Conservation (phyloP, 2,329 filamentous ascomycete genomes). For the Cercospora berteroae region DNA sequence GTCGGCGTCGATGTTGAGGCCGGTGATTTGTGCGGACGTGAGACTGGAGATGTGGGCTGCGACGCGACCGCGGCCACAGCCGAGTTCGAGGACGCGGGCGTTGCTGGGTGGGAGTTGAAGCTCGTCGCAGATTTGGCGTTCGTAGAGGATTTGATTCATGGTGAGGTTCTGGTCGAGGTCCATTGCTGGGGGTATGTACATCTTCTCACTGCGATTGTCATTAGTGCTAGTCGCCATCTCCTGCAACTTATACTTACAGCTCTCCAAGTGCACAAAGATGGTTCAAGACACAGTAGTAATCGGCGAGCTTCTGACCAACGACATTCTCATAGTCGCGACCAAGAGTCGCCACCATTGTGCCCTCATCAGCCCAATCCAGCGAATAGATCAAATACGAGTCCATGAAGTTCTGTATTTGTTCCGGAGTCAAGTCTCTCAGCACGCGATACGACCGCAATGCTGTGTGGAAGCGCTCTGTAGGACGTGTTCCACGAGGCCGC, state of each 20-base stretch:
- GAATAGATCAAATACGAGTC: conserved; percentile 34
- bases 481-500: conserved; percentile 12
- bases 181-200: conserved; percentile 34
- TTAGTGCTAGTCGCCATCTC: background rate
- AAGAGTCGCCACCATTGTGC: conserved; percentile 30
- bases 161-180: conserved; percentile 24
- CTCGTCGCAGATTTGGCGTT: conserved; percentile 31
- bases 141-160: conserved; percentile 33
- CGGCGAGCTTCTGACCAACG: conserved; percentile 31
- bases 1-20: conserved; percentile 34
- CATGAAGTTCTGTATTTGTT: conserved; percentile 34
- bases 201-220: conserved; percentile 25
- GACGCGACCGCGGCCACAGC: conserved; percentile 34
- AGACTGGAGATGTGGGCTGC: conserved; percentile 32
- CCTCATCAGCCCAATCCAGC: conserved; percentile 34
- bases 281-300: conserved; percentile 35
- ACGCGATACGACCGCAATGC: conserved; percentile 30
- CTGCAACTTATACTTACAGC: conserved; percentile 10
- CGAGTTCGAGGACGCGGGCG: conserved; percentile 32
- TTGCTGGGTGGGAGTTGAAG: conserved; percentile 27
- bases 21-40: conserved; percentile 31
- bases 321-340: conserved; percentile 31
- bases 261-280: conserved; percentile 35
- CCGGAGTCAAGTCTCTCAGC: conserved; percentile 27
- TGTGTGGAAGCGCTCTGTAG: conserved; percentile 27